A percentile compares a stretch with the other conserved stretches of the same genome.
These are phyloP conservation scores for Lepidium campestre DNA, from an alignment of 441 rosid species.

Conservation along the genomic window DNA sequence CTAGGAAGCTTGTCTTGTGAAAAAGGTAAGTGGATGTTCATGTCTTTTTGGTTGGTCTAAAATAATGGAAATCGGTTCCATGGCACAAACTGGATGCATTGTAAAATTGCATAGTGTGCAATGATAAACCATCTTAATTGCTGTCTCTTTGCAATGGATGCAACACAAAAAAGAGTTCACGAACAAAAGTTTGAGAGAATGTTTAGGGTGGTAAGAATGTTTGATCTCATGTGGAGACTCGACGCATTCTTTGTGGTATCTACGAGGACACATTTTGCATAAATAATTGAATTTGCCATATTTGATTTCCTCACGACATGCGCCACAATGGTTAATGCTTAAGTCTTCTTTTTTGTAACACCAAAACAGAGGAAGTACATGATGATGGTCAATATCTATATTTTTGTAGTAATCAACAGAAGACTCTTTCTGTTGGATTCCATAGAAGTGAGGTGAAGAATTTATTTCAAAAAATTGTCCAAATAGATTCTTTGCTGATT, in stretches of 20 bases:
- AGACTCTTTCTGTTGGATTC: no score
- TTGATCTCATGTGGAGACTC: neutral
- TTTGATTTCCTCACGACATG: neutral
- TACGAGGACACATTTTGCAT: neutral
- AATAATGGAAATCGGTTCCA: neutral
- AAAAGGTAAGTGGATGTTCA: neutral
- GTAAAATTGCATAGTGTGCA: neutral
- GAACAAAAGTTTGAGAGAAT: neutral
- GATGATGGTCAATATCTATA: neutral
- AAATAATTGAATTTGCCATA: neutral
- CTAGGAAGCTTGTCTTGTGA: neutral
- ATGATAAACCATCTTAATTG: neutral
- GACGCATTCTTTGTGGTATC: neutral
- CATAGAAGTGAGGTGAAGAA: no score
- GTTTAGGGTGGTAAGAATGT: neutral
- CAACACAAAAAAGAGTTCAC: no score
- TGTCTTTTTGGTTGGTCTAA: neutral
- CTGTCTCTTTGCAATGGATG: neutral
- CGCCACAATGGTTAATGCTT: neutral
- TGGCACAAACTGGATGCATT: neutral
- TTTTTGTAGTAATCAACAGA: neutral
- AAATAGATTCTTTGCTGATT: no score
- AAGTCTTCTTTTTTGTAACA: neutral
- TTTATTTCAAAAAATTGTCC: no score
- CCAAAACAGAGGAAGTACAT: neutral